Conservation (phyloP, 306 rosid genomes). For the Vachellia pachyceras region DNA sequence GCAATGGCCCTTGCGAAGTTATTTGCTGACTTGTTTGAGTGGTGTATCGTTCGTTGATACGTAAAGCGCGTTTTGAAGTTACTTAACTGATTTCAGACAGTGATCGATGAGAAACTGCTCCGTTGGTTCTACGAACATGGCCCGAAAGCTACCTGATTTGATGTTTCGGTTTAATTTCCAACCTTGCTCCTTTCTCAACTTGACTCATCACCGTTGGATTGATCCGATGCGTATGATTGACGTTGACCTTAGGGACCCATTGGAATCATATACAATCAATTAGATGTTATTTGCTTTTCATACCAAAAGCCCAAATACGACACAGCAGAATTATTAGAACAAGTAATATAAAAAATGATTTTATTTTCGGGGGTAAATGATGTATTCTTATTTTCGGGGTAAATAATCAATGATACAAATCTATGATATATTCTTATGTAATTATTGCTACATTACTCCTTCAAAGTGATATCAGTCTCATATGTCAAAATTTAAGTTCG, state of each 20-base stretch:
- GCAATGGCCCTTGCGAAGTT: neutral
- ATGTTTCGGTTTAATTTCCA: neutral
- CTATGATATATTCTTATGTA: no score
- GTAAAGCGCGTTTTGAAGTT: constrained; percentile 46
- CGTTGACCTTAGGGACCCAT: neutral
- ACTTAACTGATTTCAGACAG: constrained; percentile 26
- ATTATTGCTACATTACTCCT: no score
- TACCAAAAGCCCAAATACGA: neutral
- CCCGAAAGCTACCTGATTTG: neutral
- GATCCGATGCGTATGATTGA: neutral
- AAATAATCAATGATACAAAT: neutral
- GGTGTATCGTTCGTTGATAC: neutral
- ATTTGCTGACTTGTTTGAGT: neutral
- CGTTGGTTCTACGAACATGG: constrained; percentile 53
- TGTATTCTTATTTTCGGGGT: no score
- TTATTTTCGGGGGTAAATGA: no score
- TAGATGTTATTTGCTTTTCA: neutral
- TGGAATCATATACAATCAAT: neutral
- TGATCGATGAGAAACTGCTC: constrained; percentile 44
- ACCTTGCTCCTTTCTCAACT: neutral
- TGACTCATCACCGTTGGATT: constrained; percentile 37
- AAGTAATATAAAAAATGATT: neutral
- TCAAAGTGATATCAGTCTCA: no score
- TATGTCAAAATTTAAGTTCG: no score
- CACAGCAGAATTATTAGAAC: neutral